Evolutionary conservation across 2,329 filamentous ascomycete genomes (phyloP), one percentile per base, ranked within the genome.

Genomic region (Bipolaris sorokiniana): DNA sequence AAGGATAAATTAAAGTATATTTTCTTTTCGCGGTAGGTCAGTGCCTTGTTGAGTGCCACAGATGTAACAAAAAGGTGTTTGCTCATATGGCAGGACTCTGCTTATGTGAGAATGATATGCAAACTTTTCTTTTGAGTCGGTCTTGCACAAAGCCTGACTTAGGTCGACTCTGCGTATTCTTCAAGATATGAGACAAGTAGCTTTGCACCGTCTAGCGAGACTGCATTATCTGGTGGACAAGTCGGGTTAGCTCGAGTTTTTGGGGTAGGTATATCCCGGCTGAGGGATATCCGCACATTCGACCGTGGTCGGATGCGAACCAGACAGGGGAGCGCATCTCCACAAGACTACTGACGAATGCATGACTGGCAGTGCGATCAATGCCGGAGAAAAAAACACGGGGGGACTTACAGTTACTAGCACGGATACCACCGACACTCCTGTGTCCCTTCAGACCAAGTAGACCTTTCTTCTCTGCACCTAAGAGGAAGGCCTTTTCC

Each of bases 361-460:
- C 48, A 54, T 54, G 48, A 52, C 48, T 44, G 44, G 45, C 44
- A 58, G 51, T 52, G 42, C 13, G 18, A 51, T 47, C 23, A 42
- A 61, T 55, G 51, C n/a, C 11, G 44, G 7, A 26, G n/a, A 7
- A n/a, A 34, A 20, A 31, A 36, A 33, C 50, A 62, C 51, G 56
- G 51, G 31, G 23, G 9, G 23, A 77, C 77, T 78, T 65, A 80
- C 78, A 98, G 75, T 95, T 97, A 76, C 86, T 90, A 18, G 89
- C 89, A 13, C 94, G 86, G 59, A 97, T 93, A 26, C 93, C 93
- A 15, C 92, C 91, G 1, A 98, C 89, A 58, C 85, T 90, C 59
- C 94, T 85, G 76, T 98, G 94, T 0, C 94, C 94, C 80, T 96
- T 97, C 41, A 97, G 80, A 0, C 92, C 94, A 23, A 88, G 86